Evolutionary conservation across 176 grass and related monocot species (phyloP).

Genomic region (Puya raimondii): DNA sequence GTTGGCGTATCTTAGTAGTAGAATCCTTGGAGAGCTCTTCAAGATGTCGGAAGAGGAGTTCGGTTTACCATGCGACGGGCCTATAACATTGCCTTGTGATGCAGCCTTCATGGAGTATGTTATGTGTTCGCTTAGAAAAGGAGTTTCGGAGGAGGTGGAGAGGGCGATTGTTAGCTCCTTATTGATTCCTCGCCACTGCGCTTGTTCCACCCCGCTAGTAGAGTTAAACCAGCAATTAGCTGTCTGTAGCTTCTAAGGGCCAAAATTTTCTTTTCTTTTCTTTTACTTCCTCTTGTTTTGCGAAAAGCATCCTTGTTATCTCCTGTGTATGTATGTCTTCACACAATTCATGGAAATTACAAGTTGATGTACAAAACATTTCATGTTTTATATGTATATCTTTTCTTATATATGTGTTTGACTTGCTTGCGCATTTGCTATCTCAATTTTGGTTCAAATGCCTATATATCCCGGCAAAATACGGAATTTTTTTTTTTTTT

Average conservation of each 20-base stretch:
- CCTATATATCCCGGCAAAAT: too few species aligned
- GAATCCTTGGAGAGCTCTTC: conserved; percentile 28
- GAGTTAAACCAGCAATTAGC: neutral
- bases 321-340: too few species aligned
- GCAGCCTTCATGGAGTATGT: conserved; percentile 21
- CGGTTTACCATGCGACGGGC: conserved; percentile 28
- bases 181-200: neutral
- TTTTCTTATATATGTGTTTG: too few species aligned
- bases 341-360: too few species aligned
- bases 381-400: too few species aligned
- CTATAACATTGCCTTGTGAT: conserved; percentile 35
- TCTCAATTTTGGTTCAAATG: too few species aligned
- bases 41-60: conserved; percentile 36
- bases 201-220: neutral
- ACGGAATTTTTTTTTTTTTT: too few species aligned
- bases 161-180: conserved; percentile 7
- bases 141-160: conserved; percentile 18
- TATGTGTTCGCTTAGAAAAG: conserved; percentile 16
- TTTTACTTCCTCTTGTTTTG: neutral
- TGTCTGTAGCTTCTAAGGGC: neutral
- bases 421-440: too few species aligned
- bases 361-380: too few species aligned
- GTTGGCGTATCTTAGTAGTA: conserved; percentile 27
- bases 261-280: neutral
- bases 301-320: too few species aligned